These are phyloP conservation scores for Lodderomyces theae DNA, from an alignment of 1,139 yeast genomes.

Conservation along the genomic window DNA sequence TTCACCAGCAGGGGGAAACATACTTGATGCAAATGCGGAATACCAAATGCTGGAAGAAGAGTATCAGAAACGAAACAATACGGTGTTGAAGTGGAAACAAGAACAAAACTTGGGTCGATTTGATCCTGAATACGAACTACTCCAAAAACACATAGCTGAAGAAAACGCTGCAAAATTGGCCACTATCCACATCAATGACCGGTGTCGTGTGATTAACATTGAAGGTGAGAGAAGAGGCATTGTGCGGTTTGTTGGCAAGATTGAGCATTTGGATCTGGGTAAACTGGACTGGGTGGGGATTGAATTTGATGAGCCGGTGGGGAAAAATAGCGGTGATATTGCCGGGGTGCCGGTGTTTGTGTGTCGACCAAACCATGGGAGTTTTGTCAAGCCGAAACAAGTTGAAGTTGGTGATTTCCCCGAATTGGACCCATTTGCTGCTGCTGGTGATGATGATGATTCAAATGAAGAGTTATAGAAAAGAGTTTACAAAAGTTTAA, in stretches of 20 bases:
- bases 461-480: conserved; percentile 11
- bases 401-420: conserved; percentile 57
- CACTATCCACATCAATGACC: conserved; percentile 29
- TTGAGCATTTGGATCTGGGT: conserved; percentile 53
- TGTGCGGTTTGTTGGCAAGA: conserved; percentile 64
- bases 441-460: conserved; percentile 41
- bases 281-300: conserved; percentile 48
- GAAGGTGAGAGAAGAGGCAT: conserved; percentile 65
- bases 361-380: conserved; percentile 43
- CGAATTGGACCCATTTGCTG: conserved; percentile 39
- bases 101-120: conserved; percentile 68
- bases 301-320: conserved; percentile 51
- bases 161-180: conserved; percentile 19
- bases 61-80: conserved; percentile 56
- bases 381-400: conserved; percentile 48
- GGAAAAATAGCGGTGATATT: conserved; percentile 42
- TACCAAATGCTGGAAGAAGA: conserved; percentile 65
- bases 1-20: conserved; percentile 20
- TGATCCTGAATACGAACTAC: conserved; percentile 48
- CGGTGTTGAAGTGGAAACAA: conserved; percentile 78
- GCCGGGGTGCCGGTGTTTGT: conserved; percentile 33
- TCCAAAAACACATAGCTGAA: conserved; percentile 18
- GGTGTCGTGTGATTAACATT: conserved; percentile 43
- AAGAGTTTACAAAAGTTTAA: too few relatives aligned
- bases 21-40: conserved; percentile 9